Conservation (phyloP, 2,329 filamentous ascomycete species). For the Orbilia javanica region DNA sequence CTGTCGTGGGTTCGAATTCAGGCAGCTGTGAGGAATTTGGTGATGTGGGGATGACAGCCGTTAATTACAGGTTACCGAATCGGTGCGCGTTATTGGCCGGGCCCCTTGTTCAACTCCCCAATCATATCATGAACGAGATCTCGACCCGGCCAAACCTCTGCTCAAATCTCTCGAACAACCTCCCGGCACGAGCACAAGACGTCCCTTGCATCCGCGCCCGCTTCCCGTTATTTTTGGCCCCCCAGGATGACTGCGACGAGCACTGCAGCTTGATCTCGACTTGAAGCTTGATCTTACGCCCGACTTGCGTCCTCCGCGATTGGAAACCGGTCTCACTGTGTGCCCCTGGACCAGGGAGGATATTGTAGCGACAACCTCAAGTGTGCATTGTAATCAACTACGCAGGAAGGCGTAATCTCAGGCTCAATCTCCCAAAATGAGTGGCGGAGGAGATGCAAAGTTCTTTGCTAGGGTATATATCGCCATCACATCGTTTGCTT, state of each 20-base stretch:
- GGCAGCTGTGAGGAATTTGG: conserved; percentile 28
- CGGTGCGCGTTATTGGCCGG: conserved; percentile 46
- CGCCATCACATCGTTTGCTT: background rate
- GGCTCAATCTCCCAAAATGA: conserved; percentile 28
- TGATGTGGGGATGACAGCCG: conserved; percentile 41
- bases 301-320: background rate
- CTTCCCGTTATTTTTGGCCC: background rate
- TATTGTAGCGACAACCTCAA: conserved; percentile 6
- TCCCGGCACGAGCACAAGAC: conserved; percentile 17
- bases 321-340: conserved; percentile 5
- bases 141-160: background rate
- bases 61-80: conserved; percentile 22
- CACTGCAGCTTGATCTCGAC: conserved; percentile 20
- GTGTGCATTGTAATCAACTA: conserved; percentile 3
- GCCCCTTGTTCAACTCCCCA: conserved; percentile 37
- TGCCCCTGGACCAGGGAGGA: conserved; percentile 30
- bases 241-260: conserved; percentile 31
- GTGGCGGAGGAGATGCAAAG: conserved; percentile 91
- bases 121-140: conserved; percentile 13
- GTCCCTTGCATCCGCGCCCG: background rate
- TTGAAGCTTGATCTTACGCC: background rate
- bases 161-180: background rate
- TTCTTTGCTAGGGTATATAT: conserved; percentile 92
- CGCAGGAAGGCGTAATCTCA: conserved; percentile 10
- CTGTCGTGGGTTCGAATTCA: background rate